Evolutionary conservation across 108 stramenopile species (phyloP), one percentile per base, ranked within the genome.

Genomic region (Fistulifera pelliculosa): DNA sequence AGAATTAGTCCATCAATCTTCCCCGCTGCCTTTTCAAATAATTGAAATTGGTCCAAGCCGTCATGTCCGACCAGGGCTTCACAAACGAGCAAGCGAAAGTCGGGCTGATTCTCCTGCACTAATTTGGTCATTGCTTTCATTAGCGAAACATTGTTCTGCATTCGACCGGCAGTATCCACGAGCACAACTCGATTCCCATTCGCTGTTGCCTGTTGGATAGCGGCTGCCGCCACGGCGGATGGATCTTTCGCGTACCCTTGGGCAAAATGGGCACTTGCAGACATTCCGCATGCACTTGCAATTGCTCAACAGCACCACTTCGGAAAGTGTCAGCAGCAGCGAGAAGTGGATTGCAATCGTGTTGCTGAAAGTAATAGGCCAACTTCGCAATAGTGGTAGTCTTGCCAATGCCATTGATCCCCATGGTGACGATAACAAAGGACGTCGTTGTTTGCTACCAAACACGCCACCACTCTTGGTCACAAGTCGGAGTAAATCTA

Each of bases 271-370:
- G 86, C 0, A 97, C 73, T 15, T 83, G 79, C 4, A 97, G 74
- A 56, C 91, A 90, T 21, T 85, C 73, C 26, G 94, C 90, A 60
- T 97, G 96, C 14, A 92, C 84, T 13, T 70, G 70, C 41, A 98
- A 83, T 65, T 98, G 98, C 77, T 98, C 95, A 21, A 97, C 95
- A 6, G 98, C 98, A 15, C 98, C 98, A 15, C 83, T 82, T 10
- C 98, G 85, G 68, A 97, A 98, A n/a, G 98, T 97, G 67, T 98
- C 98, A 52, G 96, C 96, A 5, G 98, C 98, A 21, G 94, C 95
- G 26, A 98, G 61, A 10, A 90, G 60, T 17, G 88, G 88, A 16
- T 69, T 67, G 69, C 87, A 89, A 24, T 85, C 83, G 14, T 90
- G 83, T 31, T 58, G 53, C 58, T 84, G 71, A 15, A 96, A 61